Evolutionary conservation across 768 basidiomycete species (phyloP).

Genomic region (Omphalotus guepiniiformis): DNA sequence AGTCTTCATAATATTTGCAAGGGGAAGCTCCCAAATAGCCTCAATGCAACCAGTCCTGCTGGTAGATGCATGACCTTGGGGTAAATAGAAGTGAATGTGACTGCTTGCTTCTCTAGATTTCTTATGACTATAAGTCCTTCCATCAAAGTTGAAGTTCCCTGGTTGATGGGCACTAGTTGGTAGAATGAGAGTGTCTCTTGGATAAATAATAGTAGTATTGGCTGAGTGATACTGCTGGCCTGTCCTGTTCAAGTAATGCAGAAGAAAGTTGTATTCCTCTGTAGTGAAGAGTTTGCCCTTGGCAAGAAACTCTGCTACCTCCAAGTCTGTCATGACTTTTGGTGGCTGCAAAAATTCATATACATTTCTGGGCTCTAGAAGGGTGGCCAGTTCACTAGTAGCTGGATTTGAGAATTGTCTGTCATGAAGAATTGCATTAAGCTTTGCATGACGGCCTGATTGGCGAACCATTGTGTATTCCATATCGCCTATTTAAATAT

Average conservation of each 20-base stretch:
- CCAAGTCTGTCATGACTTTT: neutral
- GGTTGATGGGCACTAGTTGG: neutral
- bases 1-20: neutral
- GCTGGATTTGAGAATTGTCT: neutral
- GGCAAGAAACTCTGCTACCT: neutral
- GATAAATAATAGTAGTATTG: neutral
- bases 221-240: neutral
- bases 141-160: neutral
- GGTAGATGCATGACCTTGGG: neutral
- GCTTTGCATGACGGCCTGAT: neutral
- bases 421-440: neutral
- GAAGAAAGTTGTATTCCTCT: neutral
- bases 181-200: neutral
- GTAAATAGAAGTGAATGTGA: neutral
- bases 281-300: neutral
- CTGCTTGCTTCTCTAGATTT: neutral
- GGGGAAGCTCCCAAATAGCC: neutral
- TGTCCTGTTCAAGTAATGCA: neutral
- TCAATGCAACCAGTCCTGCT: neutral
- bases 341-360: neutral
- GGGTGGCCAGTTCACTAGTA: neutral
- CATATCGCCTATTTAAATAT: neutral
- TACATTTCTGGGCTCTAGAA: neutral
- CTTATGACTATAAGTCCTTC: neutral
- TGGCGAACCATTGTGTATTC: neutral